Evolutionary conservation across 139 green algal species (phyloP), one percentile per base, ranked within the genome.

Genomic region (Chlamydomonas asymmetrica): DNA sequence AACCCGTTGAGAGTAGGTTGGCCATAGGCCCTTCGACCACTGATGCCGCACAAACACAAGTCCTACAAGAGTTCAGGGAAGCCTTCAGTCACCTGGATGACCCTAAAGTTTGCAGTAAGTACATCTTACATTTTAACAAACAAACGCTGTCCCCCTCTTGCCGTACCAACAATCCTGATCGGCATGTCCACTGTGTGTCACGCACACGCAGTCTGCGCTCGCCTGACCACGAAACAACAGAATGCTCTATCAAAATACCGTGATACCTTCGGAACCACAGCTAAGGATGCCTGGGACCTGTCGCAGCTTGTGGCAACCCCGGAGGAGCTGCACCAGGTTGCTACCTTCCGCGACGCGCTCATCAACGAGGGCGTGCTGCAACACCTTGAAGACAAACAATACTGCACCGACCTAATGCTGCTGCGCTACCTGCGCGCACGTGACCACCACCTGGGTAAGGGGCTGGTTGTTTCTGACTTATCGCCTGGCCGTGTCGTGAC

Each of bases 381-480:
- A 25, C 10, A 16, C 31, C 9, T 34, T 5, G 35, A 80, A 34
- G 73, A 73, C 63, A 2, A 1, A 1, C 63, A 35, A 20, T 80
- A 80, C 32, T 18, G 25, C 34, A 69, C 63, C 6, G 75, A 81
- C 66, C 41, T 81, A 40, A 63, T 23, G 43, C 29, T 81, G 56
- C 75, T 81, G 34, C 54, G 60, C 13, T 81, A 81, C 57, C 23
- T 81, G 5, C 49, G 75, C 0, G 75, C 75, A 20, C 31, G 75
- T 13, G 75, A 81, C 65, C 65, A 75, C 52, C 23, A 59, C 34
- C 23, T 81, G 34, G 73, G 73, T 80, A 38, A 25, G 73, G 1
- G 22, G 22, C 35, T 43, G 23, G 22, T 39, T 59, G 7, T 61
- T 45, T 31, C n/a, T n/a, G n/a, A n/a, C n/a, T n/a, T n/a, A n/a